These are phyloP conservation scores for Pelagomonas calceolata DNA, from an alignment of 108 stramenopile species.

Conservation along the genomic window DNA sequence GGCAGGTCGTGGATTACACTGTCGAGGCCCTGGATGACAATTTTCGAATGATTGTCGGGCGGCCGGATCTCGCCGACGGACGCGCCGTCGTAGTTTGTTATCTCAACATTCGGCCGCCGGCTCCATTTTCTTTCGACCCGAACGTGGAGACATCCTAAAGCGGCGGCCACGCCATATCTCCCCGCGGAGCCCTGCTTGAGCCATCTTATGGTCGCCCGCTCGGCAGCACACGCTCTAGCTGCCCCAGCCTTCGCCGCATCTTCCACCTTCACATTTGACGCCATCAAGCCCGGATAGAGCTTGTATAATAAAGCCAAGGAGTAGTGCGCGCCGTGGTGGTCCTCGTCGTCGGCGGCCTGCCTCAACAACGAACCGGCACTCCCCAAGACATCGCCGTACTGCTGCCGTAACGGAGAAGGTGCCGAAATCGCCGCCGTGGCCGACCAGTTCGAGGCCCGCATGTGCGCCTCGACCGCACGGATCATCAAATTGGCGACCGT, in stretches of 20 bases:
- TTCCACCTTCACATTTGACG: not conserved
- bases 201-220: not conserved
- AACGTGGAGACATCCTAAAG: not conserved
- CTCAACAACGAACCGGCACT: not conserved
- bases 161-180: not conserved
- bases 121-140: not conserved
- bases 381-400: not conserved
- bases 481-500: not conserved
- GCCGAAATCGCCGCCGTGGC: not conserved
- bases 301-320: not conserved
- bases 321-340: not conserved
- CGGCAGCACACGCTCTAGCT: not conserved
- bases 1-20: not conserved
- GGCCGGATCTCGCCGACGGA: not conserved
- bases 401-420: not conserved
- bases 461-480: not conserved
- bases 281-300: not conserved
- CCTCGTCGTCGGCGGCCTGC: not conserved
- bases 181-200: not conserved
- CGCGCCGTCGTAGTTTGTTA: not conserved
- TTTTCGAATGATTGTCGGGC: no score
- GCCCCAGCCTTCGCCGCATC: not conserved
- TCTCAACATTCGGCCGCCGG: not conserved
- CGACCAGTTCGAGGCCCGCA: not conserved
- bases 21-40: not conserved